Percentiles rank a stretch among this genome's conserved stretches.
Evolutionary conservation across 1,284 basidiomycete species (phyloP).

Genomic region (Ustilago lituana): DNA sequence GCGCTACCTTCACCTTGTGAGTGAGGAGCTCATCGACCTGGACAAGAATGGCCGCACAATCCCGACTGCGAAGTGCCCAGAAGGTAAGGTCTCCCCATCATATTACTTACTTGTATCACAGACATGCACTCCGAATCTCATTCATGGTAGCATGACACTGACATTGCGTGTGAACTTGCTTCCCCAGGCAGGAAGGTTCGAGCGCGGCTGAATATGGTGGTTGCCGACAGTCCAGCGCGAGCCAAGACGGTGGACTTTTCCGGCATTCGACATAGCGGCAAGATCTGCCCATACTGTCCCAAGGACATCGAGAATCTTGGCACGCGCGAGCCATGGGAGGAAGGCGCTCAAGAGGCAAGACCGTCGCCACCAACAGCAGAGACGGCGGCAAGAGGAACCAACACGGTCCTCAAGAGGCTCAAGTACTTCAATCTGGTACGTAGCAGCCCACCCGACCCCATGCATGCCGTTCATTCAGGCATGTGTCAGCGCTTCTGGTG

Average conservation of each 20-base stretch:
- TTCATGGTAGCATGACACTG: no score
- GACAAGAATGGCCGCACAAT: not conserved
- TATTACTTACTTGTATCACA: no score
- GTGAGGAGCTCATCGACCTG: not conserved
- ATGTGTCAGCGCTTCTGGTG: no score
- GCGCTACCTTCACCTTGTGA: not conserved
- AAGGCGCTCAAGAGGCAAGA: not conserved
- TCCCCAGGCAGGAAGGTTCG: conserved; percentile 1
- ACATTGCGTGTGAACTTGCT: no score
- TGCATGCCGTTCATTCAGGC: no score
- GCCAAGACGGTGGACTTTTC: not conserved
- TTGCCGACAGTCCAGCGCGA: not conserved
- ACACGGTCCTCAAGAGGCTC: not conserved
- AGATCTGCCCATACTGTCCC: not conserved
- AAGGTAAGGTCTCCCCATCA: no score
- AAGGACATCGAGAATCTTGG: not conserved
- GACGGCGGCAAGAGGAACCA: not conserved
- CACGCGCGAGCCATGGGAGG: not conserved
- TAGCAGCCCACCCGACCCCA: not conserved
- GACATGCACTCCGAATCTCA: no score
- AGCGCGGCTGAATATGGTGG: not conserved
- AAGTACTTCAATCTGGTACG: not conserved
- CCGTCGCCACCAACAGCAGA: not conserved
- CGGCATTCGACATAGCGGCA: not conserved
- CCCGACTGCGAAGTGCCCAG: not conserved